Evolutionary conservation across 2,329 filamentous ascomycete genomes (phyloP), one percentile per base, ranked within the genome.

Genomic region (Catunica adiposa): DNA sequence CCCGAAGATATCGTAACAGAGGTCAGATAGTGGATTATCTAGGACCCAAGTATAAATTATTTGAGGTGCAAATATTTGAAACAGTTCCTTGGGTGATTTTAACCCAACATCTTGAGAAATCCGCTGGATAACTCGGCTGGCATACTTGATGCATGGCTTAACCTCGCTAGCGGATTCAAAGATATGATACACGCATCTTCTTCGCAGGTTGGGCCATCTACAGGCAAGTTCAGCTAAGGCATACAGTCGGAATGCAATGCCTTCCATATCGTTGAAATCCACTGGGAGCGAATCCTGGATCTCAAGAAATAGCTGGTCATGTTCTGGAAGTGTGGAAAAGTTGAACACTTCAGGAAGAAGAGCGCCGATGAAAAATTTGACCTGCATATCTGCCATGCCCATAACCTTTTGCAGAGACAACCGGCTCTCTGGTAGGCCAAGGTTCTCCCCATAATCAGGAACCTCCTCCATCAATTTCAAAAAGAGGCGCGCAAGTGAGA

Each of bases 21-120:
- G 85, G 2, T 79, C 73, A n/a, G 77, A 72, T 6, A 95, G 71
- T 1, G 71, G 68, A 58, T 83, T 77, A 0, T 70, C 70, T 59
- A 87, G 80, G 2, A 94, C 77, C 90, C 89, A 98, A 0, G 89
- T 95, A 64, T 87, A 95, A 2, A 97, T 71, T 5, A 98, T 74
- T 63, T 98, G 92, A 1, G 89, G 82, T 5, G 87, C 82, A 64
- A 97, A 98, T 0, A 97, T 72, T 4, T 73, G 72, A 64, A 98
- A 96, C 1, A 99, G 70, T 34, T 83, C 77, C 61, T 75, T 79
- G 0, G 88, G 74, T 47, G 80, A 79, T 23, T 74, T 67, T 22
- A 97, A 74, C 0, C 74, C 69, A 34, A 96, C 75, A 0, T 76
- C 73, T 11, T 66, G 68, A 3, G 89, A 80, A 31, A 96, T 80